Evolutionary conservation across 768 basidiomycete species (phyloP).

Genomic region (Boletus pseudopeckii): DNA sequence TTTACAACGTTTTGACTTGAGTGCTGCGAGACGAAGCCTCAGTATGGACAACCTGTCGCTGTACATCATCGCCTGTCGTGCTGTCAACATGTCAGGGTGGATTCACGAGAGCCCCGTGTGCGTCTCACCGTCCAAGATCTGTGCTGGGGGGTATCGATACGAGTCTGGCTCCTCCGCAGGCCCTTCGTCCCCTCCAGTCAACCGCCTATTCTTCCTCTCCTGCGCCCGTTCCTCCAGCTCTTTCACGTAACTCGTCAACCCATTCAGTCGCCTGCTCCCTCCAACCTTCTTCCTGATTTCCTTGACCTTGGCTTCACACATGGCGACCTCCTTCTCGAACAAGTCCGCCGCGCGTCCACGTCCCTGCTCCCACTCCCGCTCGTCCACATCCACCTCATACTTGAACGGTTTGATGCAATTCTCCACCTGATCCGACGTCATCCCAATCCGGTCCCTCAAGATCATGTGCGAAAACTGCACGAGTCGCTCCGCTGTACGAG

Average conservation of each 20-base stretch:
- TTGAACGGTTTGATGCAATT: conserved; percentile 99
- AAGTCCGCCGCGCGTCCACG: conserved; percentile 69
- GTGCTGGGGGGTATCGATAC: conserved; percentile 88
- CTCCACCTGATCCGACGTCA: conserved; percentile 98
- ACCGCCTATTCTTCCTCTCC: conserved; percentile 52
- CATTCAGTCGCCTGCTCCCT: conserved; percentile 73
- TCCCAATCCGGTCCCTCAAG: conserved; percentile 84
- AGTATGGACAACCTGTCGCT: conserved; percentile 76
- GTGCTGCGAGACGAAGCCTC: conserved; percentile 79
- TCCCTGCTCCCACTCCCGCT: conserved; percentile 88
- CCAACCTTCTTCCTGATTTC: conserved; percentile 89
- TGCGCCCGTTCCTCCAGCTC: conserved; percentile 74
- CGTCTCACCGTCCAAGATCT: conserved; percentile 83
- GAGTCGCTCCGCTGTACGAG: conserved; percentile 82
- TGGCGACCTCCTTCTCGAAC: conserved; percentile 77
- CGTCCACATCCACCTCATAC: conserved; percentile 95
- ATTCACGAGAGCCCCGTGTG: background rate
- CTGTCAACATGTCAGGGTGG: conserved; percentile 38
- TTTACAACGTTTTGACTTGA: conserved; percentile 87
- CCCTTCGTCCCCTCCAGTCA: conserved; percentile 40
- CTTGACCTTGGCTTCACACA: conserved; percentile 84
- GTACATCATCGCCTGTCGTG: conserved; percentile 89
- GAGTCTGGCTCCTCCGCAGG: conserved; percentile 55
- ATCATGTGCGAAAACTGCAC: conserved; percentile 92
- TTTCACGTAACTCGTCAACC: conserved; percentile 77